Evolutionary conservation across 495 filamentous ascomycete genomes (phyloP), one percentile per base, ranked within the genome.

Genomic region (Penicillium canescens): DNA sequence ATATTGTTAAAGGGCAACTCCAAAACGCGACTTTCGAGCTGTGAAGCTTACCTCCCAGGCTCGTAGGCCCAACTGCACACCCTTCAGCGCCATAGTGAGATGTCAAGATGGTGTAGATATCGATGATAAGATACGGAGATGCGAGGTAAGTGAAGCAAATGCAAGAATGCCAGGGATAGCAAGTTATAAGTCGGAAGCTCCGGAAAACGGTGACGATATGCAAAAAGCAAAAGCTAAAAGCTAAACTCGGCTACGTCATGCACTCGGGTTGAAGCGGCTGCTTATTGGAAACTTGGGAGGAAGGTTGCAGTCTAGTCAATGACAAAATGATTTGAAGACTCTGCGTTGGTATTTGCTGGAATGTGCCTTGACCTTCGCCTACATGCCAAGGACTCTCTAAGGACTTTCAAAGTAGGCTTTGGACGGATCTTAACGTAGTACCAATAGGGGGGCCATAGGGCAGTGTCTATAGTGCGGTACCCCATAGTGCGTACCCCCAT

Each of bases 21-120:
- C 10, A 16, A 12, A 18, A 8, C 34, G 23, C n/a, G 46, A 38
- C 26, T 31, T 48, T 37, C 21, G 10, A 31, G 14, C 38, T 6
- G 12, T 23, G 14, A 20, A 10, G 62, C 62, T 20, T 67, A 76
- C 73, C 73, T 76, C 57, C 70, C 70, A 76, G 26, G 48, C 60
- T 36, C 73, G 62, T 8, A 76, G 68, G 44, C 66, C 71, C 31
- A 74, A 24, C 55, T 67, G 65, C 46, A 74, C 56, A 41, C 49
- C 66, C 46, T 54, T 51, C 37, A 67, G 50, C 50, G 40, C 53
- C 72, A 76, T 73, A 54, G 7, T 61, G 59, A 52, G 21, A 26
- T 38, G 46, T 14, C 18, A 8, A 39, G 18, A 5, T 45, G 12
- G n/a, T 28, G 20, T 24, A 38, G 38, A 42, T 47, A 42, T 39